Percentiles rank a stretch among this genome's conserved stretches.
Conservation (phyloP, 768 basidiomycete species). For the Hemileccinum impolitum region DNA sequence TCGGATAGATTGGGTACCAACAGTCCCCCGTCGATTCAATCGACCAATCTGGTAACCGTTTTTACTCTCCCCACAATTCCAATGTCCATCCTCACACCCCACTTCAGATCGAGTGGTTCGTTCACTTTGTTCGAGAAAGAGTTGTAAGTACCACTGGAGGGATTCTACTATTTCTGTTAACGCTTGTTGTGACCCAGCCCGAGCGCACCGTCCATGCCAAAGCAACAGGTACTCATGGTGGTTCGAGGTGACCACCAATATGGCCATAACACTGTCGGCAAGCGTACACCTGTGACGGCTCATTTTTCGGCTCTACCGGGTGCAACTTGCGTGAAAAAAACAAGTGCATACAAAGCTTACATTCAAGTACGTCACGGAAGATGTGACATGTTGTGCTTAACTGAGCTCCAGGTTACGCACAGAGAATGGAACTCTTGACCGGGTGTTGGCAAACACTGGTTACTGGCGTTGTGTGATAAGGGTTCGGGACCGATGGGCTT, state of each 20-base stretch:
- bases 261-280: slow-evolving; percentile 13
- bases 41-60: slow-evolving; percentile 8
- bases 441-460: too few relatives aligned
- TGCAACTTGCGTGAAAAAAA: too few relatives aligned
- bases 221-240: slow-evolving; percentile 16
- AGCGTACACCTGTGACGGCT: slow-evolving; percentile 15
- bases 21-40: slow-evolving; percentile 11
- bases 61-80: too few relatives aligned
- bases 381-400: not conserved
- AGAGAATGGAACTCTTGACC: slow-evolving; percentile 37
- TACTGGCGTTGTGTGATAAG: too few relatives aligned
- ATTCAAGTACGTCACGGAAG: slow-evolving; percentile 38
- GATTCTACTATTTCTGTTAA: too few relatives aligned
- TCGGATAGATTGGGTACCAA: slow-evolving; percentile 13
- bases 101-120: slow-evolving; percentile 13
- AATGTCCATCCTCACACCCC: not conserved
- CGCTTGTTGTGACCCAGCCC: slow-evolving; percentile 4
- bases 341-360: too few relatives aligned
- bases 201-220: slow-evolving; percentile 19
- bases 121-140: slow-evolving; percentile 19
- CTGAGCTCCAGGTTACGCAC: slow-evolving; percentile 32
- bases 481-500: too few relatives aligned
- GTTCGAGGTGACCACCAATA: slow-evolving; percentile 17
- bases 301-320: slow-evolving; percentile 58
- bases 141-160: slow-evolving; percentile 6